Conservation (phyloP, 192 early-diverging fungal species). For the Tieghemiomyces parasiticus region DNA sequence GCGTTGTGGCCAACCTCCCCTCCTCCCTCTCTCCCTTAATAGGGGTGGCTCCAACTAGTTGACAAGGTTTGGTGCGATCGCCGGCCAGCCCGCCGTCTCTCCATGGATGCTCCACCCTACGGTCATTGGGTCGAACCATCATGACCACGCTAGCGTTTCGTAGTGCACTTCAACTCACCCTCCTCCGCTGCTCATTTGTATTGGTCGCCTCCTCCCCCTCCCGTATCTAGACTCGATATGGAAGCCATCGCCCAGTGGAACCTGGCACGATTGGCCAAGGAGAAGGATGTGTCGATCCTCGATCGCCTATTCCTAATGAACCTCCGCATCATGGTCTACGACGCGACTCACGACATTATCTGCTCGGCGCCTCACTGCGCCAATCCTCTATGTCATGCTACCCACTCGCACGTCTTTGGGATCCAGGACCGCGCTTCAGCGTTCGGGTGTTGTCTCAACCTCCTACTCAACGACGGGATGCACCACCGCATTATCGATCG, state of each 20-base stretch:
- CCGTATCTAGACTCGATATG: conserved; percentile 28
- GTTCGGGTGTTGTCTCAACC: conserved; percentile 27
- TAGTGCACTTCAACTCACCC: too few species aligned
- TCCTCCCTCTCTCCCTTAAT: too few species aligned
- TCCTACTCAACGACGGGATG: conserved; percentile 33
- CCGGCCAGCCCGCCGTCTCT: too few species aligned
- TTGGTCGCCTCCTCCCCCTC: too few species aligned
- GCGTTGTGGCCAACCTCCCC: too few species aligned
- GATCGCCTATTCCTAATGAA: conserved; percentile 30
- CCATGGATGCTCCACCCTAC: too few species aligned
- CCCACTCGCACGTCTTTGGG: conserved; percentile 23
- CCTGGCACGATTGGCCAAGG: conserved; percentile 27
- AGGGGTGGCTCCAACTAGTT: too few species aligned
- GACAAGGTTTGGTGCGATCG: too few species aligned
- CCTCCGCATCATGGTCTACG: conserved; percentile 27
- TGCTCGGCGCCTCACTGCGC: conserved; percentile 27
- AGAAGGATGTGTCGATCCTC: conserved; percentile 26
- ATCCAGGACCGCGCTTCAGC: conserved; percentile 31
- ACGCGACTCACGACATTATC: conserved; percentile 20
- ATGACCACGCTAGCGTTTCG: too few species aligned
- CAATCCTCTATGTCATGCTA: conserved; percentile 29
- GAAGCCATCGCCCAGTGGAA: conserved; percentile 35
- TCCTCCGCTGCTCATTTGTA: too few species aligned
- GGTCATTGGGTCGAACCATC: too few species aligned
- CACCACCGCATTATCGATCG: conserved; percentile 24